A percentile compares a stretch with the other conserved stretches of the same genome.
phyloP scores from a whole-genome alignment of 2,329 filamentous ascomycete genomes.

The Verticillium isaacii region DNA sequence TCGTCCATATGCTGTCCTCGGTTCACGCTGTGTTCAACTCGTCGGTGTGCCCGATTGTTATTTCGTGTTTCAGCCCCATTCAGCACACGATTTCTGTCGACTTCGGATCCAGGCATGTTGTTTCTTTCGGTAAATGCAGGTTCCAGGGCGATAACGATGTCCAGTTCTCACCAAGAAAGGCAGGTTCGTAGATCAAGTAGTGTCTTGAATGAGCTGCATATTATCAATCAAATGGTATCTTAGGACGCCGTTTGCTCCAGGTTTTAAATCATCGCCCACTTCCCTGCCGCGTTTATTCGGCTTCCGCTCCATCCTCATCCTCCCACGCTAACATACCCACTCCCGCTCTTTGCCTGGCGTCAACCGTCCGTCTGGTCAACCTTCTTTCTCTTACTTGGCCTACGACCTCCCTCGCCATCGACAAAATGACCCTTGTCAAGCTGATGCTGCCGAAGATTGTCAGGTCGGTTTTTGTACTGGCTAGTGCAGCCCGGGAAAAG shows the following conservation, averaged over 20 bases:
- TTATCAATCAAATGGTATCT: conserved; percentile 1
- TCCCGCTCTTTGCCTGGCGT: neutral
- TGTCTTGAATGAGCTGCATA: neutral
- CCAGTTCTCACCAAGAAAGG: neutral
- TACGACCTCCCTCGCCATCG: conserved; percentile 29
- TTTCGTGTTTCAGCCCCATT: too few relatives aligned
- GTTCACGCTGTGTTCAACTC: too few relatives aligned
- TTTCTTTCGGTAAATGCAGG: too few relatives aligned
- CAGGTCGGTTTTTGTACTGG: conserved; percentile 50
- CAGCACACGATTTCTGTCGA: too few relatives aligned
- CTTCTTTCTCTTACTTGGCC: conserved; percentile 46
- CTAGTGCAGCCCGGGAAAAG: conserved; percentile 49
- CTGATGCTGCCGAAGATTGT: conserved; percentile 53
- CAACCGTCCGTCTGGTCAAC: conserved; percentile 10
- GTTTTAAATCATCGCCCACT: neutral
- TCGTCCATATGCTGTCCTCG: too few relatives aligned
- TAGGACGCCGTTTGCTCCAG: neutral
- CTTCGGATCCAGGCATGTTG: too few relatives aligned
- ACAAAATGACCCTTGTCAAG: conserved; percentile 52
- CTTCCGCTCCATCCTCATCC: neutral
- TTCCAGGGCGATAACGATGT: too few relatives aligned
- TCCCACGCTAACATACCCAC: too few relatives aligned
- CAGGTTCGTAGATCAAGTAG: neutral
- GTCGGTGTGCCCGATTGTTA: too few relatives aligned
- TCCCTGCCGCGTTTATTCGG: neutral